These are phyloP conservation scores for Aspergillus floridensis DNA, from an alignment of 2,329 filamentous ascomycete species.

Conservation along the genomic window DNA sequence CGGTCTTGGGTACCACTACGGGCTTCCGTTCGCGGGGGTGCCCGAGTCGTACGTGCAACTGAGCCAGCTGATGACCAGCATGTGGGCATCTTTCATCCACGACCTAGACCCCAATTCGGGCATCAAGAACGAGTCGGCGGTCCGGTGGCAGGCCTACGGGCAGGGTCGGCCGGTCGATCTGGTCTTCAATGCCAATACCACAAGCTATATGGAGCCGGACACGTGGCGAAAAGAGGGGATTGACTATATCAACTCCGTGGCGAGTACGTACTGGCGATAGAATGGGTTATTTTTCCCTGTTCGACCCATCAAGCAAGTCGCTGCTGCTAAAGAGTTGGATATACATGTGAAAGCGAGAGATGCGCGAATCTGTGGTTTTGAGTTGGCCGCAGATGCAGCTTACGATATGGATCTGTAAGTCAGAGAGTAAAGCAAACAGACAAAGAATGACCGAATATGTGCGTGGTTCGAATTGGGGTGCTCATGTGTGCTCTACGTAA, in stretches of 20 bases:
- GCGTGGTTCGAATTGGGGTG: neutral
- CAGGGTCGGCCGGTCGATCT: constrained; percentile 44
- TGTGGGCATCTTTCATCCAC: constrained; percentile 54
- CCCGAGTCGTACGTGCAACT: constrained; percentile 45
- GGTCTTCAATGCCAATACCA: constrained; percentile 52
- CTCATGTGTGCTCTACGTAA: neutral
- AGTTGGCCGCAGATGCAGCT: neutral
- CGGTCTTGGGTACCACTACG: constrained; percentile 47
- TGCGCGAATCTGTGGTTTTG: neutral
- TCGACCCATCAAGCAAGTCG: too few relatives aligned
- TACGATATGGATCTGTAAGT: neutral
- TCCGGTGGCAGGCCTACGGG: constrained; percentile 48
- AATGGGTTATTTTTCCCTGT: neutral
- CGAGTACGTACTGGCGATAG: constrained; percentile 25
- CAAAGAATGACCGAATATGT: neutral
- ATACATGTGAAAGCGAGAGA: neutral
- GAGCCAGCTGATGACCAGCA: constrained; percentile 49
- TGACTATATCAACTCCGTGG: constrained; percentile 31
- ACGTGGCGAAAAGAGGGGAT: constrained; percentile 41
- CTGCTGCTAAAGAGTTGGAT: neutral
- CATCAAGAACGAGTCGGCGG: constrained; percentile 16
- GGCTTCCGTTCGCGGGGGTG: constrained; percentile 38
- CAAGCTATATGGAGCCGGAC: constrained; percentile 45
- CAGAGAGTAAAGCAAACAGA: neutral
- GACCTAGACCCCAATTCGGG: constrained; percentile 46